Percentiles rank a stretch among this genome's conserved stretches.
phyloP scores from a whole-genome alignment of 2,329 filamentous ascomycete species.

The Xylariales sp. region DNA sequence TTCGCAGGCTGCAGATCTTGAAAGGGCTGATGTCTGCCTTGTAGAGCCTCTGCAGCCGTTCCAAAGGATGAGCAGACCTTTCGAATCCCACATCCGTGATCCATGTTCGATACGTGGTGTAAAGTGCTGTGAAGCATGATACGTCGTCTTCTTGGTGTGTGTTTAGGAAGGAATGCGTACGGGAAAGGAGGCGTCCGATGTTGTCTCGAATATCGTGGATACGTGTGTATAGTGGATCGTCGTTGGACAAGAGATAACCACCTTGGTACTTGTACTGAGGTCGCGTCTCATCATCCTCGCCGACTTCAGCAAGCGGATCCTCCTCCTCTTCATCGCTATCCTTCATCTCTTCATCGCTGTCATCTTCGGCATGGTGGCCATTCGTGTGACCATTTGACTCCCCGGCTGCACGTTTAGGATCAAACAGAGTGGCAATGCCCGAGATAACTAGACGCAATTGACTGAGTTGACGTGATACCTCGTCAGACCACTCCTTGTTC shows the following conservation, averaged over 20 bases:
- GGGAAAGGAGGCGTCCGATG: constrained; percentile 74
- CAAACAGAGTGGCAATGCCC: constrained; percentile 84
- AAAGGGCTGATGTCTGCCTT: constrained; percentile 85
- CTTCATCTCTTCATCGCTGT: constrained; percentile 47
- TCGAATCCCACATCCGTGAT: constrained; percentile 98
- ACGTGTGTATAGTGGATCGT: constrained; percentile 59
- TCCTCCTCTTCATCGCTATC: constrained; percentile 50
- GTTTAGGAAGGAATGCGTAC: constrained; percentile 78
- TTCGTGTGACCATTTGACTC: constrained; percentile 34
- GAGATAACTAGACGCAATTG: constrained; percentile 85
- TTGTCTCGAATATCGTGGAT: constrained; percentile 79
- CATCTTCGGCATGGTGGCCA: constrained; percentile 34
- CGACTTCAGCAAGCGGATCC: constrained; percentile 56
- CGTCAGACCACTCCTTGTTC: constrained; percentile 98
- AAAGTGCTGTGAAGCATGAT: constrained; percentile 87
- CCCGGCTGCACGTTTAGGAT: constrained; percentile 66
- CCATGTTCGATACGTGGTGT: constrained; percentile 90
- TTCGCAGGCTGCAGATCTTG: constrained; percentile 88
- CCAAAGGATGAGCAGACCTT: constrained; percentile 86
- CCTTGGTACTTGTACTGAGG: constrained; percentile 85
- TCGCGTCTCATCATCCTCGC: constrained; percentile 76
- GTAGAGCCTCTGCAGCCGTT: constrained; percentile 79
- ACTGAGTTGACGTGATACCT: constrained; percentile 84
- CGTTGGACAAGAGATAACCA: constrained; percentile 71
- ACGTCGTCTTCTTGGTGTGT: constrained; percentile 92